Evolutionary conservation across 495 filamentous ascomycete genomes (phyloP).

Genomic region (Penicillium cosmopolitanum): DNA sequence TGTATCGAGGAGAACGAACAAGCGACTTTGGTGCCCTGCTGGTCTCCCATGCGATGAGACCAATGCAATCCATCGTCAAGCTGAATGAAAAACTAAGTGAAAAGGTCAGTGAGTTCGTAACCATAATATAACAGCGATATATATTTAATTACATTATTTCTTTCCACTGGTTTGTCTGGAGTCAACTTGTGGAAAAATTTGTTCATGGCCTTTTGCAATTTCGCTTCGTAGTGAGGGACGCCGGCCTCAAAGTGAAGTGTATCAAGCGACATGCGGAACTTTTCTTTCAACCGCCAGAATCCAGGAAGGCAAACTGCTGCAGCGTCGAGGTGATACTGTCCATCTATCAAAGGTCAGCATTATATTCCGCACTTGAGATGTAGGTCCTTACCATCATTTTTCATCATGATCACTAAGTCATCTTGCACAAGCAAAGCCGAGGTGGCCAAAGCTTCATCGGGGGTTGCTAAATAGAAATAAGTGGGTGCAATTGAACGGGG

Average conservation of each 20-base stretch:
- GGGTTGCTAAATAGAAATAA: constrained; percentile 11
- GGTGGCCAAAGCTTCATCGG: constrained; percentile 65
- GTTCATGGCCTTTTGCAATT: constrained; percentile 72
- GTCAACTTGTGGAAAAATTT: constrained; percentile 64
- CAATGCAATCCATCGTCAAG: constrained; percentile 67
- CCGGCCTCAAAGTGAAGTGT: constrained; percentile 74
- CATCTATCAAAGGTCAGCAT: constrained; percentile 36
- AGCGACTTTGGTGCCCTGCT: constrained; percentile 61
- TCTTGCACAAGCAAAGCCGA: constrained; percentile 70
- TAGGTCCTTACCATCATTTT: constrained; percentile 45
- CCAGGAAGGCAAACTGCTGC: constrained; percentile 71
- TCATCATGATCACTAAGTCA: constrained; percentile 77
- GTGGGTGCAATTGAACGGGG: neutral
- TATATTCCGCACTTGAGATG: too few species aligned
- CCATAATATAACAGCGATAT: neutral
- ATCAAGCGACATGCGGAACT: constrained; percentile 71
- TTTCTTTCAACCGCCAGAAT: constrained; percentile 77
- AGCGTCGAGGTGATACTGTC: constrained; percentile 74
- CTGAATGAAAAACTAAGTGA: constrained; percentile 62
- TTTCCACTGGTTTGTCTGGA: constrained; percentile 57
- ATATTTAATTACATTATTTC: constrained; percentile 43
- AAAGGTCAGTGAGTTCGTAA: neutral
- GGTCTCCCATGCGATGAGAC: constrained; percentile 67
- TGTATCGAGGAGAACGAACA: constrained; percentile 47
- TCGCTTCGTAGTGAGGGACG: constrained; percentile 72